Evolutionary conservation across 805 yeast species (phyloP), one percentile per base, ranked within the genome.

Genomic region (Kuraishia cidri): DNA sequence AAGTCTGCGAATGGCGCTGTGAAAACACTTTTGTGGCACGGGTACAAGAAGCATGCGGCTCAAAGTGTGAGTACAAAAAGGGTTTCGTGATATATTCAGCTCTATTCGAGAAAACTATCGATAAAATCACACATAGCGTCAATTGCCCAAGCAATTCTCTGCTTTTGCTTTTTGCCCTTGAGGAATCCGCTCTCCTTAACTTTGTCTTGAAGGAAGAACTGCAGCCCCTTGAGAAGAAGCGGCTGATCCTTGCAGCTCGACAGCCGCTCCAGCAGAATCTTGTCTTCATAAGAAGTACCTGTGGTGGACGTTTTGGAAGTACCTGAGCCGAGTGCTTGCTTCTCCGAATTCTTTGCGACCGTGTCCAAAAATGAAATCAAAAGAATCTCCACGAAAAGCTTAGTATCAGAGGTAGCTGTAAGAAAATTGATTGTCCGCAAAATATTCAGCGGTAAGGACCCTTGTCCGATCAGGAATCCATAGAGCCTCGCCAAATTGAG

Each of bases 401-500:
- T 65, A 2, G 77, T 66, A 40, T 84, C 88, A 0, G 68, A 46
- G 15, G 67, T 64, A 9, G 82, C 58, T 0, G 86, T 72, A 36
- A 88, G 54, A 37, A 88, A 79, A 43, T 90, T 82, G 21, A 84
- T 71, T 5, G 75, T 76, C 42, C 81, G 73, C 41, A 92, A 64
- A 2, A 82, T 56, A 46, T 84, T 88, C 30, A 92, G 60, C 3
- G 86, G 75, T 38, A 90, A 60, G 0, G 79, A 66, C 1, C 82
- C 84, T 45, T 83, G 86, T 3, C 82, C 75, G 12, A 88, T 69
- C 28, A 92, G 50, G 31, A 60, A 63, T 1, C 95, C 97, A 46
- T 73, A 92, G 41, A 92, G 75, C 37, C 85, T 66, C 3, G 95
- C 97, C 42, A 79, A 62, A 42, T 84, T 85, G 29, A 82, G 66